Conservation (phyloP, 2,329 filamentous ascomycete species). For the Calonectria fujianensis region DNA sequence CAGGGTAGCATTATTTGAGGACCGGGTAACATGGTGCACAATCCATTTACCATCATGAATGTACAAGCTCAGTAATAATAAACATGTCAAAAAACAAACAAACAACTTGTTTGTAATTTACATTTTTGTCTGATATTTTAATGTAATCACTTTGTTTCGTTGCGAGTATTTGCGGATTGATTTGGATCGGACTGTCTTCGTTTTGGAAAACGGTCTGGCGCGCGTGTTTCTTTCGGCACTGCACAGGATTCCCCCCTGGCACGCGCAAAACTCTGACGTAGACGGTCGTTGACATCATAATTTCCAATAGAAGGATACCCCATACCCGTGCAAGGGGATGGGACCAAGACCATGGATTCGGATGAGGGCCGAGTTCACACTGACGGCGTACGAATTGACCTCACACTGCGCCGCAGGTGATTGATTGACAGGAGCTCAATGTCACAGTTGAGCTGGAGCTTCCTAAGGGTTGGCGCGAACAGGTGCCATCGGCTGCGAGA, state of each 20-base stretch:
- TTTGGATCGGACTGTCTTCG: neutral
- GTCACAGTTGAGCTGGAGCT: constrained; percentile 11
- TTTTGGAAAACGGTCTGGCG: neutral
- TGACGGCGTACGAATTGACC: constrained; percentile 20
- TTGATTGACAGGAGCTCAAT: constrained; percentile 32
- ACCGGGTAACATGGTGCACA: neutral
- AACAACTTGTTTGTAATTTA: neutral
- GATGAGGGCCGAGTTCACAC: constrained; percentile 13
- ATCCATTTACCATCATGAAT: neutral
- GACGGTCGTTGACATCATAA: constrained; percentile 31
- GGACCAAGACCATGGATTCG: constrained; percentile 25
- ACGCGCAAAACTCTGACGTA: constrained; percentile 21
- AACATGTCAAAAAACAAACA: constrained; percentile 7
- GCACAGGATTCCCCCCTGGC: neutral
- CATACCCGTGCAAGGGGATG: constrained; percentile 3
- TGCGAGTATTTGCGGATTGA: neutral
- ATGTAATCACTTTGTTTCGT: neutral
- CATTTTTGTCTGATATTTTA: neutral
- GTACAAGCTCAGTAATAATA: neutral
- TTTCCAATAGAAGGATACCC: neutral
- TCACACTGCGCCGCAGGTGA: constrained; percentile 18
- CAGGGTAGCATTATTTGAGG: neutral
- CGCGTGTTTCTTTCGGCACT: neutral
- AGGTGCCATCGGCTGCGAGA: neutral
- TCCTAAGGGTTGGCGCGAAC: neutral